These are phyloP conservation scores for Ilyonectria mors-panacis DNA, from an alignment of 2,329 filamentous ascomycete genomes.

Conservation along the genomic window DNA sequence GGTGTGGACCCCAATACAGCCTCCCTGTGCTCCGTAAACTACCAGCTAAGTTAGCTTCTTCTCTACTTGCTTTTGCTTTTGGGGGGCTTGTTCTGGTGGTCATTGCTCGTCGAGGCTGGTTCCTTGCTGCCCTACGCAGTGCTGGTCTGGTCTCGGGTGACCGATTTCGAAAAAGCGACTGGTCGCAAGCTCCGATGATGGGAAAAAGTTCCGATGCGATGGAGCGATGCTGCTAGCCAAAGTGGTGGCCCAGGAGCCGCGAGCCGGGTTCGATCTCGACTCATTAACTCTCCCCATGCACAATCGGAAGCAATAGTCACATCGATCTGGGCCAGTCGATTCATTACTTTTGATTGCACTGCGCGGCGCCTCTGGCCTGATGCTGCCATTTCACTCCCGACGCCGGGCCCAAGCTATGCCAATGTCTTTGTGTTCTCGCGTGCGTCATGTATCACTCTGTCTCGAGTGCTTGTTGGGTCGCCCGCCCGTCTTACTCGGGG, in stretches of 20 bases:
- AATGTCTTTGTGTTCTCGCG: constrained; percentile 19
- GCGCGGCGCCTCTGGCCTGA: constrained; percentile 29
- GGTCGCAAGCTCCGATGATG: constrained; percentile 19
- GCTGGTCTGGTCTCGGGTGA: constrained; percentile 15
- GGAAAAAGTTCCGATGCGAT: constrained; percentile 25
- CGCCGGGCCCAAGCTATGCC: neutral
- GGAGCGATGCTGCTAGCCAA: constrained; percentile 19
- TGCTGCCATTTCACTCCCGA: neutral
- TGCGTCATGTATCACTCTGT: neutral
- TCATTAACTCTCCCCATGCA: constrained; percentile 17
- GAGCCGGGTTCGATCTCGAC: constrained; percentile 18
- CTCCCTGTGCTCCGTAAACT: neutral
- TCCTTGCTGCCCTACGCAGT: neutral
- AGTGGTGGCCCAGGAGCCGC: neutral
- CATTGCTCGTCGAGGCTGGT: neutral
- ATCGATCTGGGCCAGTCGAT: constrained; percentile 38
- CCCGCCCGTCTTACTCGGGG: neutral
- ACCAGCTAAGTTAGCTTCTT: neutral
- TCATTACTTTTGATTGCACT: constrained; percentile 17
- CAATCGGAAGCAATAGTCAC: neutral
- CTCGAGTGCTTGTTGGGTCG: neutral
- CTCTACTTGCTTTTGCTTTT: neutral
- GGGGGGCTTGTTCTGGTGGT: neutral
- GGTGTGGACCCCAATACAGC: neutral
- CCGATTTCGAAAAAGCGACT: constrained; percentile 21